These are phyloP conservation scores for Puccinia novopanici DNA, from an alignment of 1,284 basidiomycete genomes.

Conservation along the genomic window DNA sequence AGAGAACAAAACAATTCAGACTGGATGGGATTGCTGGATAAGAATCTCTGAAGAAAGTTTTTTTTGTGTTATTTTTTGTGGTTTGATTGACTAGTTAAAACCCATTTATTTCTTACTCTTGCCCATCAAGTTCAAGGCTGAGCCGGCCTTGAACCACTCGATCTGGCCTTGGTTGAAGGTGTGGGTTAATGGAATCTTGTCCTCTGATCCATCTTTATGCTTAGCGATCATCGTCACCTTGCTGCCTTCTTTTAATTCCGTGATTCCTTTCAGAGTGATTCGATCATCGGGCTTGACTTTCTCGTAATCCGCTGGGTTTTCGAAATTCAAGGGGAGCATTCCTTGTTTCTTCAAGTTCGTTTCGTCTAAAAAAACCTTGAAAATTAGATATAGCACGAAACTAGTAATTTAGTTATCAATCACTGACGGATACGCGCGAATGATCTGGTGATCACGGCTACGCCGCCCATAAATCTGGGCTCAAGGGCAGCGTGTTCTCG, in stretches of 20 bases:
- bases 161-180: constrained; percentile 78
- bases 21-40: neutral
- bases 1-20: neutral
- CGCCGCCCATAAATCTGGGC: constrained; percentile 40
- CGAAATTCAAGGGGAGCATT: constrained; percentile 89
- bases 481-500: constrained; percentile 61
- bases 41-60: neutral
- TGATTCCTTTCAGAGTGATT: constrained; percentile 79
- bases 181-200: constrained; percentile 63
- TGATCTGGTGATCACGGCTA: constrained; percentile 36
- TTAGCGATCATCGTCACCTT: constrained; percentile 77
- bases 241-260: constrained; percentile 81
- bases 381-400: too few species aligned
- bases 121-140: constrained; percentile 70
- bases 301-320: constrained; percentile 84
- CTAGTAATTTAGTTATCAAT: constrained; percentile 65
- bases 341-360: constrained; percentile 98
- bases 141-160: constrained; percentile 91
- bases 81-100: neutral
- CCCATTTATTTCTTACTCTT: constrained; percentile 28
- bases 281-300: constrained; percentile 79
- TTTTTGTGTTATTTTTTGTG: neutral
- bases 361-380: constrained; percentile 10
- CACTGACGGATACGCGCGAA: constrained; percentile 50
- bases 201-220: constrained; percentile 76